A percentile compares a stretch with the other conserved stretches of the same genome.
Conservation (phyloP, 2,329 filamentous ascomycete genomes). For the Phyllosticta paracitricarpa region DNA sequence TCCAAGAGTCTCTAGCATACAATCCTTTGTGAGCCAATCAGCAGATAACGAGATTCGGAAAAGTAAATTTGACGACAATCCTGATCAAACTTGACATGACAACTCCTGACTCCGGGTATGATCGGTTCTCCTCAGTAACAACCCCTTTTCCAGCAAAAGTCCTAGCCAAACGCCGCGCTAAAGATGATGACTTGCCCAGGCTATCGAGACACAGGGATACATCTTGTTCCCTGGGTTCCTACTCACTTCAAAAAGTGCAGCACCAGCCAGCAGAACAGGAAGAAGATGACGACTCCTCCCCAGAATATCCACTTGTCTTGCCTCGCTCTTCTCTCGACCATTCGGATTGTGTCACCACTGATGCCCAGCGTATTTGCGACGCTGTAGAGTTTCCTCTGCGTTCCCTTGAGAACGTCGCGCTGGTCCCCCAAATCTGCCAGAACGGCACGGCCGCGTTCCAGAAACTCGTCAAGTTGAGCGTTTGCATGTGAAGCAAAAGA, state of each 20-base stretch:
- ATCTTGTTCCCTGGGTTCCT: neutral
- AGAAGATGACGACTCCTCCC: constrained; percentile 75
- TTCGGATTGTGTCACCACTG: constrained; percentile 91
- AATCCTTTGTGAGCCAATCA: neutral
- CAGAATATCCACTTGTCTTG: constrained; percentile 99
- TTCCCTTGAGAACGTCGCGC: constrained; percentile 88
- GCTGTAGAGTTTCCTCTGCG: constrained; percentile 80
- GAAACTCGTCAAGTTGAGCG: constrained; percentile 81
- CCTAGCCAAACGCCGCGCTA: constrained; percentile 5
- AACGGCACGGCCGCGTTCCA: constrained; percentile 83
- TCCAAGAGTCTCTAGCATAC: no score
- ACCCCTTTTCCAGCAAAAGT: neutral
- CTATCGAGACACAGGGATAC: neutral
- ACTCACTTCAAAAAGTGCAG: constrained; percentile 66
- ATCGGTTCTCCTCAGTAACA: neutral
- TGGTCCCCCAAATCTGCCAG: constrained; percentile 82
- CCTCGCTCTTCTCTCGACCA: constrained; percentile 82
- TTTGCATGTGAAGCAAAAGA: constrained; percentile 77
- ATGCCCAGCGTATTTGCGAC: constrained; percentile 91
- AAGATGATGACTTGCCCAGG: neutral
- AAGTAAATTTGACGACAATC: neutral
- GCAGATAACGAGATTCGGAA: neutral
- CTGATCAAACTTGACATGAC: neutral
- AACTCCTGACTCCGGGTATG: neutral
- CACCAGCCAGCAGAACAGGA: constrained; percentile 85